Evolutionary conservation across 495 filamentous ascomycete species (phyloP).

Genomic region (Podospora tetraspora): DNA sequence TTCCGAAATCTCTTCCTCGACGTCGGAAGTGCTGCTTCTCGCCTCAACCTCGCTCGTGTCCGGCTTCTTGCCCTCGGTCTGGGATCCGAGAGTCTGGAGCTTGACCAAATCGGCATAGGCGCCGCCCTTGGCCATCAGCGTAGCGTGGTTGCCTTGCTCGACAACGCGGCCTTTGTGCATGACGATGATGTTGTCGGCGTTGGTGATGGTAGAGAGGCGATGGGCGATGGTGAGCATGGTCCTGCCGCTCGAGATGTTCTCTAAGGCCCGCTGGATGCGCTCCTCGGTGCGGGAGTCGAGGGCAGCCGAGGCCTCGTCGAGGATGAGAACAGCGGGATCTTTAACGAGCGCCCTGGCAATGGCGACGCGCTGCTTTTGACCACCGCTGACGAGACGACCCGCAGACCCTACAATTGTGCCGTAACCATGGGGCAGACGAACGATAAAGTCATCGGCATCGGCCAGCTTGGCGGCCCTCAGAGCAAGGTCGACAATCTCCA

Average conservation of each 20-base stretch:
- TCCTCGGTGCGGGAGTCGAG: constrained; percentile 91
- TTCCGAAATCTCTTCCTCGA: neutral
- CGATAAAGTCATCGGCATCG: constrained; percentile 37
- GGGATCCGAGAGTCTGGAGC: constrained; percentile 39
- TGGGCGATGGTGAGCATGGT: constrained; percentile 82
- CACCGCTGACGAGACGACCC: constrained; percentile 48
- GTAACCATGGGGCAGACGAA: constrained; percentile 36
- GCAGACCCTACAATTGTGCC: constrained; percentile 45
- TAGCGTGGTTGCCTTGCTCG: constrained; percentile 1
- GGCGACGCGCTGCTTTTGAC: constrained; percentile 59
- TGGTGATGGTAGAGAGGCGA: constrained; percentile 10
- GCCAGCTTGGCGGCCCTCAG: constrained; percentile 33
- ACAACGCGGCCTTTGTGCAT: constrained; percentile 13
- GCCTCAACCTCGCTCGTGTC: neutral
- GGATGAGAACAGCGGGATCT: constrained; percentile 78
- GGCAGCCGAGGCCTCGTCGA: constrained; percentile 90
- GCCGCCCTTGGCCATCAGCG: constrained; percentile 6
- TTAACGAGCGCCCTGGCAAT: constrained; percentile 78
- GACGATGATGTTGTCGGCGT: constrained; percentile 13
- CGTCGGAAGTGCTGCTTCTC: neutral
- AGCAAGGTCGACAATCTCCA: constrained; percentile 29
- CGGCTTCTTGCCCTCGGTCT: constrained; percentile 25
- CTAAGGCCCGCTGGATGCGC: constrained; percentile 85
- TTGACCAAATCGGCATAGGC: constrained; percentile 35
- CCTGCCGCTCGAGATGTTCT: constrained; percentile 70